phyloP scores from a whole-genome alignment of 2,329 filamentous ascomycete species.

The Diaporthe sp. region DNA sequence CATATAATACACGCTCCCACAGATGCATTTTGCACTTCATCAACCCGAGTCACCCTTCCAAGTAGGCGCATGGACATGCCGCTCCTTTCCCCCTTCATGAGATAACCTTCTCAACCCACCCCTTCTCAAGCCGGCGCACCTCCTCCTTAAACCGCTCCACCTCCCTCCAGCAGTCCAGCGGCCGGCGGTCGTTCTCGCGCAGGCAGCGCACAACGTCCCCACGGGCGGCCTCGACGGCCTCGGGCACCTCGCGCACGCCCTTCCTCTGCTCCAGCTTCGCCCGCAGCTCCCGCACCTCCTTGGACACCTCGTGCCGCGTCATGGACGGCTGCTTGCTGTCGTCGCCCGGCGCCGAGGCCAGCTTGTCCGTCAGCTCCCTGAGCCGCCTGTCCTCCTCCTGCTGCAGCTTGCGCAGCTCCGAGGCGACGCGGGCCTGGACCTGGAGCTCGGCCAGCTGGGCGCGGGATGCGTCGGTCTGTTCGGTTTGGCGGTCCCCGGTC shows the following conservation, averaged over 20 bases:
- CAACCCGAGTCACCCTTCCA: no score
- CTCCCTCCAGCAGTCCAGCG: slow-evolving; percentile 94
- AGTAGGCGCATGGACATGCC: no score
- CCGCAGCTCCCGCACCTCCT: slow-evolving; percentile 69
- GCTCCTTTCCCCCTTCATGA: slow-evolving; percentile 43
- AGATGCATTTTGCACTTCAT: not conserved
- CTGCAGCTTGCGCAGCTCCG: slow-evolving; percentile 85
- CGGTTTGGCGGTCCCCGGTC: not conserved
- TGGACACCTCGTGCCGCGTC: slow-evolving; percentile 62
- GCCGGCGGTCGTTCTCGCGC: slow-evolving; percentile 84
- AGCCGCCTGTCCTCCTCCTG: slow-evolving; percentile 77
- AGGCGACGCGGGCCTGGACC: slow-evolving; percentile 86
- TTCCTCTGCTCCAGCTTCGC: slow-evolving; percentile 70
- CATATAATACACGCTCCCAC: slow-evolving; percentile 11
- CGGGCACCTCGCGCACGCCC: slow-evolving; percentile 75
- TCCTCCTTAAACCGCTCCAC: slow-evolving; percentile 91
- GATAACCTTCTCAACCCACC: slow-evolving; percentile 87
- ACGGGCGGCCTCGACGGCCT: slow-evolving; percentile 78
- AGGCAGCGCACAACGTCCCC: slow-evolving; percentile 83
- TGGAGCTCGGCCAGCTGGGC: slow-evolving; percentile 85
- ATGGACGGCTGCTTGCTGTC: slow-evolving; percentile 42
- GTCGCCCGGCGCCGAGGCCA: slow-evolving; percentile 53
- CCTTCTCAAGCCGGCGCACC: slow-evolving; percentile 85
- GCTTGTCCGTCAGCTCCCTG: slow-evolving; percentile 73
- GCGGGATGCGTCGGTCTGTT: slow-evolving; percentile 88